Percentiles rank a stretch among this genome's conserved stretches.
phyloP scores from a whole-genome alignment of 805 yeast genomes.

The Kluyveromyces siamensis region DNA sequence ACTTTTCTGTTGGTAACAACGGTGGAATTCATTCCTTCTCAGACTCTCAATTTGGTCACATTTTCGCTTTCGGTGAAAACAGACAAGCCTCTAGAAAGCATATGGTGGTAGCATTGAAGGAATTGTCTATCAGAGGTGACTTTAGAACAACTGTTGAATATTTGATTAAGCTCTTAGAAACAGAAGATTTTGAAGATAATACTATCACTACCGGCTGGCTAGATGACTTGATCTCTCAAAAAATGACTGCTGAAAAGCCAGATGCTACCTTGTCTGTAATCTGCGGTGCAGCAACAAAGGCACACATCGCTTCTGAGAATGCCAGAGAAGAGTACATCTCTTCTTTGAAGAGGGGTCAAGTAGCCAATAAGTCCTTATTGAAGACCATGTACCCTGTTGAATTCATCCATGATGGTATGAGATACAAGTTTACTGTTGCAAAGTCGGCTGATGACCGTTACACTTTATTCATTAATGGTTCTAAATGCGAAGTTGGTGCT shows the following conservation, averaged over 20 bases:
- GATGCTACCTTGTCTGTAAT: conserved; percentile 83
- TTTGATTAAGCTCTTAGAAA: conserved; percentile 86
- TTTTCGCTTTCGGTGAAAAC: conserved; percentile 97
- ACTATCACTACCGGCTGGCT: conserved; percentile 99
- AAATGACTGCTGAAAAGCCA: conserved; percentile 94
- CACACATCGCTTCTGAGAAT: conserved; percentile 69
- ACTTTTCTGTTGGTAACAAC: conserved; percentile 92
- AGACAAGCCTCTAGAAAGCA: conserved; percentile 97
- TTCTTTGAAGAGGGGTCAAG: conserved; percentile 93
- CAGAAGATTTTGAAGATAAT: conserved; percentile 93
- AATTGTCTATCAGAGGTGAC: conserved; percentile 94
- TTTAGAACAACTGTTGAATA: conserved; percentile 97
- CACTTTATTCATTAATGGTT: conserved; percentile 88
- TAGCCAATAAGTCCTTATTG: conserved; percentile 70
- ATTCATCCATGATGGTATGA: conserved; percentile 87
- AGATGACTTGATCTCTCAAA: conserved; percentile 88
- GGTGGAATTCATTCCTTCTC: conserved; percentile 97
- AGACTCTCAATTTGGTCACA: conserved; percentile 98
- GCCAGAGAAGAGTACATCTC: conserved; percentile 58
- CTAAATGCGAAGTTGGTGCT: conserved; percentile 80
- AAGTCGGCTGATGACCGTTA: conserved; percentile 79
- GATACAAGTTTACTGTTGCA: conserved; percentile 93
- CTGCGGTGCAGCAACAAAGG: conserved; percentile 97
- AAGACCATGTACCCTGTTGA: conserved; percentile 89
- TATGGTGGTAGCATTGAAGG: conserved; percentile 97